Base-by-base conservation (phyloP, 1,284 basidiomycete species). In the Moesziomyces sp. region DNA sequence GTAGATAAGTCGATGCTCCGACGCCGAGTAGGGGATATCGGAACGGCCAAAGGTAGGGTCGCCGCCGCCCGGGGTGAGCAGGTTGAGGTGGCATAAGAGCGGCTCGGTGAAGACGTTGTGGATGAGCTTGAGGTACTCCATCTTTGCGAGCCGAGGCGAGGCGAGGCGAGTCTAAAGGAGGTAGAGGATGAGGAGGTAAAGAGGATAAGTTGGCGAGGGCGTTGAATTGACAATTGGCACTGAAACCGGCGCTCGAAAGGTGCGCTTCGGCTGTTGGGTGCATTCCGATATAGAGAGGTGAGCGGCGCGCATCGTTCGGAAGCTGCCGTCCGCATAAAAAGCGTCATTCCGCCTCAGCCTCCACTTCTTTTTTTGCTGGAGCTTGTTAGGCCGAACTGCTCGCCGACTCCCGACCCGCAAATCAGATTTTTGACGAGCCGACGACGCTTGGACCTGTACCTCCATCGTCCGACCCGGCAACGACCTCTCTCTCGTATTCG, bases 41-140 rank as follows among this genome's bases (percentile, higher is more conserved):
- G 64, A 58, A 5, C 82, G 71, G 14, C 82, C 82, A 46, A 76
- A 84, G 18, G 82, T 81, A 0, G 81, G 74, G 53, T 84, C 82
- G 19, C 76, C 78, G 11, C 61, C 53, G 26, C 80, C 80, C 1
- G 75, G 69, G 5, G 68, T 65, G 30, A 62, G 56, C 11, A 80
- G 48, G 44, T 71, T 66, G n/a, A 78, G 65, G 45, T 76, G 69
- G 23, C 78, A 72, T 16, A 82, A 76, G 11, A 79, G 44, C n/a
- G 81, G 81, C 55, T 82, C 79, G 16, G 79, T 49, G 44, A 82
- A 58, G 34, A 82, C 76, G 16, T 60, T 74, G 58, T 82, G 80
- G 47, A 69, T 46, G 13, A 57, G 47, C 18, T 21, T 48, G 26
- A 75, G 43, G 51, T 63, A 71, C 19, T 67, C 72, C 72, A 75